A percentile compares a stretch with the other conserved stretches of the same genome.
Conservation (phyloP, 495 filamentous ascomycete species). For the Tricharina praecox region DNA sequence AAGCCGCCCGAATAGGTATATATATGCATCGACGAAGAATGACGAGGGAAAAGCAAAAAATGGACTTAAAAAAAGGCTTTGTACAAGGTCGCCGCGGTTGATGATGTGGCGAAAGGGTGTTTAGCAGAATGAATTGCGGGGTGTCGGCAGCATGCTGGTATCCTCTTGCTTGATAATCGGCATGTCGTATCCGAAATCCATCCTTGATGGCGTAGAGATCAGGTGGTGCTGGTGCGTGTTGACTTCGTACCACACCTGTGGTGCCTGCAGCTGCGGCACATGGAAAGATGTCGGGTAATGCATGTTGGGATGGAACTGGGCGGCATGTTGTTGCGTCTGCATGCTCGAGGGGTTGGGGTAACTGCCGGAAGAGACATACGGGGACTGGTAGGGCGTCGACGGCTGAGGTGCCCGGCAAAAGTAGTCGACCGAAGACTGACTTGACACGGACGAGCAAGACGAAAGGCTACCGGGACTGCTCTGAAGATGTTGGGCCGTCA, state of each 20-base stretch:
- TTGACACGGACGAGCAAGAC: conserved; percentile 28
- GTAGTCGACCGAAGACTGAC: conserved; percentile 22
- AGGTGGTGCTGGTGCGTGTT: conserved; percentile 22
- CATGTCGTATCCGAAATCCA: conserved; percentile 11
- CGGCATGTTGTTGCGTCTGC: conserved; percentile 12
- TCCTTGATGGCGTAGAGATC: conserved; percentile 11
- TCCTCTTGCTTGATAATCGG: conserved; percentile 25
- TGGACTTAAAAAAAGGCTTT: conserved; percentile 4
- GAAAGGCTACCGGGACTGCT: conserved; percentile 38
- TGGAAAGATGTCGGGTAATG: background rate
- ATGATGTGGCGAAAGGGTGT: background rate
- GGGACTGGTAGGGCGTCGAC: conserved; percentile 7
- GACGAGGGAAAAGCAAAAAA: conserved; percentile 3
- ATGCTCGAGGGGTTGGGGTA: conserved; percentile 19
- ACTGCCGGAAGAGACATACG: conserved; percentile 21
- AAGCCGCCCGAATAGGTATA: too few species aligned
- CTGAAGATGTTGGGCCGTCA: conserved; percentile 27
- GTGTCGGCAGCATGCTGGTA: conserved; percentile 20
- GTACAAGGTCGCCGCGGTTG: conserved; percentile 2
- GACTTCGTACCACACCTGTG: conserved; percentile 24
- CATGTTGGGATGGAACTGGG: conserved; percentile 14
- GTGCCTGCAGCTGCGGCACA: background rate
- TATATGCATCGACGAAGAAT: too few species aligned
- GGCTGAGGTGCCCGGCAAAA: conserved; percentile 23
- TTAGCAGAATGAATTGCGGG: conserved; percentile 23